Evolutionary conservation across 257 asterid species (phyloP).

Genomic region (Nicotiana paniculata): DNA sequence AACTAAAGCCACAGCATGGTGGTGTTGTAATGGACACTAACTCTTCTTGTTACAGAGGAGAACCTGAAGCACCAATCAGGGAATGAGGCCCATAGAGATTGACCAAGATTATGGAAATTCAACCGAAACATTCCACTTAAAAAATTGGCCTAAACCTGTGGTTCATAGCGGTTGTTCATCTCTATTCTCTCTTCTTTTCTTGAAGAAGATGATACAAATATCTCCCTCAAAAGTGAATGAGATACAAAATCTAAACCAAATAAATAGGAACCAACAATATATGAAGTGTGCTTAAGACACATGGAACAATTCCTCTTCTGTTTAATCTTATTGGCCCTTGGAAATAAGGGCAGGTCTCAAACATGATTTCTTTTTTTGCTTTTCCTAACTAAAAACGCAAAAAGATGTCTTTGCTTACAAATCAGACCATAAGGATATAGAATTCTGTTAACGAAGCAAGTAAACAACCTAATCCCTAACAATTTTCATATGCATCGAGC

Average conservation of each 20-base stretch:
- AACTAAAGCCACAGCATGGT: neutral
- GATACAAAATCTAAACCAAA: neutral
- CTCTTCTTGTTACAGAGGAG: neutral
- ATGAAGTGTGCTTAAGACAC: neutral
- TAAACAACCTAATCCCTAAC: neutral
- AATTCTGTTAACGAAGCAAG: neutral
- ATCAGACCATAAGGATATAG: neutral
- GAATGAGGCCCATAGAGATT: neutral
- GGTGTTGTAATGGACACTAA: neutral
- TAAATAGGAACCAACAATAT: neutral
- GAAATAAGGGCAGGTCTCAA: neutral
- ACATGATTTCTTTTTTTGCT: neutral
- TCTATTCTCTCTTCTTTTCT: neutral
- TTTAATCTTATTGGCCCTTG: neutral
- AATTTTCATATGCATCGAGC: neutral
- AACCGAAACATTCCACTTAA: neutral
- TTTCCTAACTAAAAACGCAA: neutral
- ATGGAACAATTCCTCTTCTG: neutral
- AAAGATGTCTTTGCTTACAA: neutral
- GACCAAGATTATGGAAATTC: neutral
- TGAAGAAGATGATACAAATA: neutral
- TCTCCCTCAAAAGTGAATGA: neutral
- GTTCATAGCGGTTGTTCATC: neutral
- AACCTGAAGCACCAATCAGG: neutral
- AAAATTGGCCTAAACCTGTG: neutral